Evolutionary conservation across 1,284 basidiomycete species (phyloP), one percentile per base, ranked within the genome.

Genomic region (Heterobasidion occidentale): DNA sequence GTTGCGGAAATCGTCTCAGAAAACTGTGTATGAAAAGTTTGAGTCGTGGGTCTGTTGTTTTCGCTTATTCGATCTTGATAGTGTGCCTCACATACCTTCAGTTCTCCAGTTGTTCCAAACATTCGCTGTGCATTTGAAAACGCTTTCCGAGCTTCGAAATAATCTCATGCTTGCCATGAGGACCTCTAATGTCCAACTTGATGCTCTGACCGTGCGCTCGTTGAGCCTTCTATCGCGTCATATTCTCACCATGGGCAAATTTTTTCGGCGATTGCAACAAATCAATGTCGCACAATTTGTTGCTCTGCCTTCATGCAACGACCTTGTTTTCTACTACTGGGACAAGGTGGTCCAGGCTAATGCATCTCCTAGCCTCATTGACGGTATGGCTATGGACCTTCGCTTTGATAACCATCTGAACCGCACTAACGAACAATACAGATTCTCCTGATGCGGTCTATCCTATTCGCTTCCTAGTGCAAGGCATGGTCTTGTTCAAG

Each of bases 401-500:
- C 46, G n/a, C 8, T 11, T 48, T 9, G 20, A 8, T 20, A 27
- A n/a, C 17, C 15, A 36, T 38, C 20, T 45, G 46, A 45, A 35
- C 36, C 15, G 35, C 42, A 44, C 27, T 33, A 46, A 9, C 48
- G 36, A 36, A 52, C 51, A 15, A 14, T 51, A n/a, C 61, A 83
- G 81, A 87, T 62, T 77, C 74, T 1, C 53, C 65, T 9, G 60
- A 59, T 34, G 86, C 83, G 1, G 70, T 84, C 1, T 90, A 83
- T 65, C 90, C 90, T 33, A 75, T 88, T n/a, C 81, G 86, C 6
- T 88, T 92, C 65, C 74, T 95, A 55, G 86, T 95, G 0, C 88
- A 94, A 61, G 90, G 88, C 0, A 86, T 96, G 83, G 84, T 90
- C 1, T 72, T 96, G 3, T 94, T 95, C 75, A 93, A 91, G 67